These are phyloP conservation scores for Aegilops tauschii DNA, from an alignment of 176 grass and related monocot species.

Conservation along the genomic window DNA sequence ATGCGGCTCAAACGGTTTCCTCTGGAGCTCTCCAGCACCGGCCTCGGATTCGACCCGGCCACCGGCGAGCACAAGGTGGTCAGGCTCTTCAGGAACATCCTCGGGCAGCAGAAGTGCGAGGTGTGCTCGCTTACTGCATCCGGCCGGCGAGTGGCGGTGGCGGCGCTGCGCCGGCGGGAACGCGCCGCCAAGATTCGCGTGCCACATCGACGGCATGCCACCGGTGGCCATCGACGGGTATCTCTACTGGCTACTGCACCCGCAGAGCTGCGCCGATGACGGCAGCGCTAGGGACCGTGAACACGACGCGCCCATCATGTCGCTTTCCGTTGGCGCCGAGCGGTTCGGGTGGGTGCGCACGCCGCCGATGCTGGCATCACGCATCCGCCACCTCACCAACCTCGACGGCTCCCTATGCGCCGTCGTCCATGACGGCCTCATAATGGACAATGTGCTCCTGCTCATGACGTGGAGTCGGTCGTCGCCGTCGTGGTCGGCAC, in stretches of 20 bases:
- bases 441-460: background rate
- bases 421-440: background rate
- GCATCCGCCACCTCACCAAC: background rate
- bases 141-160: background rate
- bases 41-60: background rate
- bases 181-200: background rate
- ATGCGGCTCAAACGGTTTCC: background rate
- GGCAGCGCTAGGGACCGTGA: background rate
- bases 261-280: background rate
- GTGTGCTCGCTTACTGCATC: background rate
- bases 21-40: background rate
- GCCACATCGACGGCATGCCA: background rate
- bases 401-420: constrained; percentile 19
- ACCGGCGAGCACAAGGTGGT: constrained; percentile 24
- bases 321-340: background rate
- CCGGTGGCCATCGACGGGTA: background rate
- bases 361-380: background rate
- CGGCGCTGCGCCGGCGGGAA: background rate
- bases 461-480: background rate
- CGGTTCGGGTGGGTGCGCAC: constrained; percentile 11
- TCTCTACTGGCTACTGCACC: constrained; percentile 12
- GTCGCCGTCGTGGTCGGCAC: background rate
- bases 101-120: background rate
- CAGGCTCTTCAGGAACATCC: constrained; percentile 12
- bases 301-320: background rate